A percentile compares a stretch with the other conserved stretches of the same genome.
These are phyloP conservation scores for Termitomyces sp. DNA, from an alignment of 768 basidiomycete genomes.

Conservation along the genomic window DNA sequence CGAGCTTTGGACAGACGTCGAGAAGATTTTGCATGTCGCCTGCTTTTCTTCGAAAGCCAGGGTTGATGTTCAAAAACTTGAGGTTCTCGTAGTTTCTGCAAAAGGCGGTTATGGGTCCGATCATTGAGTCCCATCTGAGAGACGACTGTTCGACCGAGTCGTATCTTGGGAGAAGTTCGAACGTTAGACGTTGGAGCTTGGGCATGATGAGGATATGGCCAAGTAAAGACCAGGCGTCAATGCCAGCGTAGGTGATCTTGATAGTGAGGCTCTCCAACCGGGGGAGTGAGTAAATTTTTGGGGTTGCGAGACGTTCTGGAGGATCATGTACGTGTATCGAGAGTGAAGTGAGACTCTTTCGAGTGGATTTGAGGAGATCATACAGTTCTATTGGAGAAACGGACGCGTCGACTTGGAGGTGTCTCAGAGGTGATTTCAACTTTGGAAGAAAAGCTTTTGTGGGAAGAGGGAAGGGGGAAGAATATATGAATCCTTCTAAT, in stretches of 20 bases:
- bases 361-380: neutral
- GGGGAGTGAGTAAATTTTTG: neutral
- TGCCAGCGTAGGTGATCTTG: neutral
- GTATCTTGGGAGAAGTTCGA: neutral
- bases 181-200: constrained; percentile 3
- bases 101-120: neutral
- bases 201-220: constrained; percentile 3
- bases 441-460: constrained; percentile 2
- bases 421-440: constrained; percentile 2
- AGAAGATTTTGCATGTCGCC: constrained; percentile 1
- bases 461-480: constrained; percentile 4
- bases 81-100: constrained; percentile 5
- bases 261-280: constrained; percentile 9
- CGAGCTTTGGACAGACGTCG: constrained; percentile 6
- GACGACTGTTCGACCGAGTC: neutral
- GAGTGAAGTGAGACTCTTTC: constrained; percentile 4
- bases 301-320: neutral
- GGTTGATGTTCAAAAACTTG: constrained; percentile 7
- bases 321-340: constrained; percentile 5
- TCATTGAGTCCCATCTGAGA: neutral
- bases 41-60: constrained; percentile 1
- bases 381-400: neutral
- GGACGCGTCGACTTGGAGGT: neutral
- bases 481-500: neutral
- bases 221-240: neutral